Percentiles rank a stretch among this genome's conserved stretches.
Conservation (phyloP, 495 filamentous ascomycete species). For the Daldinia loculata region DNA sequence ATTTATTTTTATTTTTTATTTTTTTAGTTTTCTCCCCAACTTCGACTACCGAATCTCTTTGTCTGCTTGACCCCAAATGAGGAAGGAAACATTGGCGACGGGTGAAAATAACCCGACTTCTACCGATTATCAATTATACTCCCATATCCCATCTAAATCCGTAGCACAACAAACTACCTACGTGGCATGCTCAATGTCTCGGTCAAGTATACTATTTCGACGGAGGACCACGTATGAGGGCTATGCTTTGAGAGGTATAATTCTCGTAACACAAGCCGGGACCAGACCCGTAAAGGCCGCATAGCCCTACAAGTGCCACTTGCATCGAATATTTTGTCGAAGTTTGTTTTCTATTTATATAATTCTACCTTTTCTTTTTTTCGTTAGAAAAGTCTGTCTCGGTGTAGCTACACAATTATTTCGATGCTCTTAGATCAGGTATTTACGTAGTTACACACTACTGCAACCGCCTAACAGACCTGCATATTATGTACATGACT, state of each 20-base stretch:
- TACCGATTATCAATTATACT: conserved; percentile 27
- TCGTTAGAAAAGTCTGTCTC: background rate
- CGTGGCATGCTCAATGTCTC: conserved; percentile 3
- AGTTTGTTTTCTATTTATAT: background rate
- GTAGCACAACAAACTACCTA: conserved; percentile 9
- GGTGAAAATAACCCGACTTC: conserved; percentile 19
- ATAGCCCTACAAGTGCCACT: conserved; percentile 4
- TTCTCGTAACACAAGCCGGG: conserved; percentile 1
- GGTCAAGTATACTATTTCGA: conserved; percentile 3
- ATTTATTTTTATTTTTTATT: no score
- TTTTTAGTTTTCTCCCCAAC: background rate
- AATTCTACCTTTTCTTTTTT: background rate
- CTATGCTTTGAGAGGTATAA: conserved; percentile 7
- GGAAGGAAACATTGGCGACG: conserved; percentile 9
- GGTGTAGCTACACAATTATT: background rate
- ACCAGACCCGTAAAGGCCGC: background rate
- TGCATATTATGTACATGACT: conserved; percentile 4
- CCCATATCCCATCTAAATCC: conserved; percentile 6
- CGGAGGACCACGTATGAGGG: conserved; percentile 17
- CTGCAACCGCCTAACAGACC: background rate
- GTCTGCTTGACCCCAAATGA: background rate
- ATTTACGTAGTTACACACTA: background rate
- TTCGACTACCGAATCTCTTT: background rate
- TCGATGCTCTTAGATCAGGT: background rate
- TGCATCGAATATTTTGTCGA: background rate